Percentiles rank a stretch among this genome's conserved stretches.
Evolutionary conservation across 129 eudicot species (phyloP).

Genomic region (Pulicaria dysenterica): DNA sequence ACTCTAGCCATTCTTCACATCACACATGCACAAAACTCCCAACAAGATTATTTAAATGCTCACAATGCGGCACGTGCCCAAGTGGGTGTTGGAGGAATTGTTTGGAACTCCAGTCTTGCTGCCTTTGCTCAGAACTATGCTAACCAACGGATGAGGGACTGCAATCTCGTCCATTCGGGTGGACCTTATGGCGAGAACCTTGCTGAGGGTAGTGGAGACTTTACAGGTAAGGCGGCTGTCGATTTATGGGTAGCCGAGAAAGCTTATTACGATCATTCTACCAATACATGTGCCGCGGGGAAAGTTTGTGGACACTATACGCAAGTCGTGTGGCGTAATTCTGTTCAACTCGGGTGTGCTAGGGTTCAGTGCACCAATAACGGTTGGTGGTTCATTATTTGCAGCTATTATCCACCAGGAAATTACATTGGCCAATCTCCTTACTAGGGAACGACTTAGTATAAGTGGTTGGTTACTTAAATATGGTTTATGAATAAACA

Average conservation of each 20-base stretch:
- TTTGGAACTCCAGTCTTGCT: neutral
- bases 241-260: neutral
- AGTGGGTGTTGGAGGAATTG: conserved; percentile 6
- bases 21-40: conserved; percentile 8
- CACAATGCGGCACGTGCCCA: conserved; percentile 7
- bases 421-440: conserved; percentile 34
- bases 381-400: conserved; percentile 33
- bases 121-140: conserved; percentile 3
- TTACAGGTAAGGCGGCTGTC: neutral
- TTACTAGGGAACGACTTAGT: conserved; percentile 18
- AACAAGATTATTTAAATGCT: neutral
- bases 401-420: conserved; percentile 42
- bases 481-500: neutral
- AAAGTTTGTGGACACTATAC: conserved; percentile 49
- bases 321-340: conserved; percentile 49
- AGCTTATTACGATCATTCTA: conserved; percentile 12
- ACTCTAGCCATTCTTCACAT: neutral
- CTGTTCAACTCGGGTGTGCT: conserved; percentile 48
- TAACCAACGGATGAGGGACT: neutral
- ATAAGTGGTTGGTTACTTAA: neutral
- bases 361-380: conserved; percentile 34
- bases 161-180: neutral
- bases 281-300: conserved; percentile 39
- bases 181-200: conserved; percentile 15
- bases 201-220: neutral